Evolutionary conservation across 2,329 filamentous ascomycete genomes (phyloP), one percentile per base, ranked within the genome.

Genomic region (Colletotrichum coccodes): DNA sequence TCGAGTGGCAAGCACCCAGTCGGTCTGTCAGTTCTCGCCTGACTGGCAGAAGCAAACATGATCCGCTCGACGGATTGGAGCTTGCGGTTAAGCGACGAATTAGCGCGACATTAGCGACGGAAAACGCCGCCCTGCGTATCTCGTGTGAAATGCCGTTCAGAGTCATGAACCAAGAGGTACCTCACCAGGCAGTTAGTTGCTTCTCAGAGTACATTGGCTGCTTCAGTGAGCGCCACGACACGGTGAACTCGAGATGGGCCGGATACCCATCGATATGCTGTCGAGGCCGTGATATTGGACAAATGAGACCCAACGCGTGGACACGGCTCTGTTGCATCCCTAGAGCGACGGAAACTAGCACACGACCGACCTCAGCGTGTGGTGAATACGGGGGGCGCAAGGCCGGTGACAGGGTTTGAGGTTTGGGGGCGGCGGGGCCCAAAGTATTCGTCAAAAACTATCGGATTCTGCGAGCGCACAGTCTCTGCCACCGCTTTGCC

Each of bases 71-170:
- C 6, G 44, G 23, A 38, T 30, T 44, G 60, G 36, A 68, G 50
- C 64, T 32, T 64, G 60, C 60, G 50, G 26, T 50, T 44, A 53
- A 64, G 64, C 64, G 52, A 68, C 18, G 2, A 6, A 14, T 18
- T 68, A 64, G 64, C 50, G 44, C 60, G 14, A 9, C 38, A 7
- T 47, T 53, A 32, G 53, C 38, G 6, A 68, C 60, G 60, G 64
- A 42, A 42, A 53, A 52, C 53, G 64, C 64, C 53, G 53, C 53
- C 9, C 34, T 56, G 32, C 49, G 58, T 49, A 7, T 40, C 36
- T 23, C 7, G 18, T 40, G 32, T n/a, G 34, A 11, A 54, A 16
- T 58, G 38, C n/a, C 26, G 18, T 16, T 18, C 12, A 21, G 9
- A 21, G 16, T 36, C 30, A 26, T 54, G 32, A n/a, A 36, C 42